A percentile compares a stretch with the other conserved stretches of the same genome.
Evolutionary conservation across 2,329 filamentous ascomycete species (phyloP).

Genomic region (Clonostachys sp.): DNA sequence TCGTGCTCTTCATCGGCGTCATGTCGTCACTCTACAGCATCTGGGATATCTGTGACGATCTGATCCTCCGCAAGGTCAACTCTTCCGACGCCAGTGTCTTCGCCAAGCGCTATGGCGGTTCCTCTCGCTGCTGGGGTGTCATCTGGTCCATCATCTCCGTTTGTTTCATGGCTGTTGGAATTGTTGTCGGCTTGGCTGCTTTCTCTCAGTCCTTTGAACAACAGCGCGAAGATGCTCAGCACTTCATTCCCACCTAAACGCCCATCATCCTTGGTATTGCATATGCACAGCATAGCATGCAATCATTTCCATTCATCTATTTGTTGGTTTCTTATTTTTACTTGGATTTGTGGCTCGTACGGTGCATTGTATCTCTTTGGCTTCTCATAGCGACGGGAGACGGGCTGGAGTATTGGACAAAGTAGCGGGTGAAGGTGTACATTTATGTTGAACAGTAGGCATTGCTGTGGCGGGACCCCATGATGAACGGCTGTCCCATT

Average conservation of each 20-base stretch:
- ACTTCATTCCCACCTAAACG: slow-evolving; percentile 51
- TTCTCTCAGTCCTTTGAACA: slow-evolving; percentile 67
- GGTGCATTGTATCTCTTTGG: background rate
- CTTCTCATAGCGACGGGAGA: no score
- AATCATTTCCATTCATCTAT: background rate
- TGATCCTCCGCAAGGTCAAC: slow-evolving; percentile 77
- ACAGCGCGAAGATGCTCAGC: slow-evolving; percentile 64
- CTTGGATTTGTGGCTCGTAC: background rate
- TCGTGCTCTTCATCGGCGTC: slow-evolving; percentile 76
- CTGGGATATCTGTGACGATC: slow-evolving; percentile 82
- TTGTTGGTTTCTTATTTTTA: background rate
- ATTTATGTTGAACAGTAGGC: no score
- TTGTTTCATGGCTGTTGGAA: slow-evolving; percentile 66
- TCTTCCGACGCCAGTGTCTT: slow-evolving; percentile 76
- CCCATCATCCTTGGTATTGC: no score
- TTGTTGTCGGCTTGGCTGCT: slow-evolving; percentile 72
- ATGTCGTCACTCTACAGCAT: slow-evolving; percentile 79
- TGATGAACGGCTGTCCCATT: no score
- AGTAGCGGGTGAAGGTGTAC: no score
- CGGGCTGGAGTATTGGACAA: no score
- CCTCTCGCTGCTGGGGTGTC: slow-evolving; percentile 76
- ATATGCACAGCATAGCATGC: background rate
- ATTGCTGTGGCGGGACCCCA: no score
- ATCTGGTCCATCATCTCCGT: slow-evolving; percentile 73
- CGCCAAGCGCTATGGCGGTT: slow-evolving; percentile 72